Conservation (phyloP, 2,329 filamentous ascomycete species). For the Stagonosporopsis rhizophila region DNA sequence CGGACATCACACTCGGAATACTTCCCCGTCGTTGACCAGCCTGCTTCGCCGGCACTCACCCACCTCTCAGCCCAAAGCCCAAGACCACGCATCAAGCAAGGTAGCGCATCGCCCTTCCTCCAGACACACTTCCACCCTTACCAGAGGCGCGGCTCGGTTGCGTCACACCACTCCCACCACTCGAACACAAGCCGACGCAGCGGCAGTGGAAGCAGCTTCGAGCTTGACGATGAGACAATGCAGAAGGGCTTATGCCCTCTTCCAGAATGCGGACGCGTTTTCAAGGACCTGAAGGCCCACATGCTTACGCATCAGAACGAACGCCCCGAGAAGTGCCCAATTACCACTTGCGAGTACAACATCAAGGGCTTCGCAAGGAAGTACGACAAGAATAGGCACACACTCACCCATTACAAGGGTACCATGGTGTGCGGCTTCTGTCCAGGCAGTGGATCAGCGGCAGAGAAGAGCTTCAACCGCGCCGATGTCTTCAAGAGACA, state of each 20-base stretch:
- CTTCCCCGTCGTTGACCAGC: conserved; percentile 54
- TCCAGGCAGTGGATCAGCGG: conserved; percentile 83
- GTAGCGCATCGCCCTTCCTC: conserved; percentile 72
- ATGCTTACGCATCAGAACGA: conserved; percentile 94
- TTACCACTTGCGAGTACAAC: conserved; percentile 90
- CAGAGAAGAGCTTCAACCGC: conserved; percentile 94
- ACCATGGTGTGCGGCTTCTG: conserved; percentile 98
- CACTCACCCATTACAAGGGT: conserved; percentile 93
- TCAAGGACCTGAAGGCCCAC: conserved; percentile 92
- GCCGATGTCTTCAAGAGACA: conserved; percentile 97
- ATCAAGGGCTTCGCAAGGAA: conserved; percentile 91
- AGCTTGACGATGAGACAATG: conserved; percentile 59
- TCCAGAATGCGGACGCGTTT: conserved; percentile 81
- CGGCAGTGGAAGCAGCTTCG: conserved; percentile 49
- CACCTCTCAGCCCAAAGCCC: conserved; percentile 58
- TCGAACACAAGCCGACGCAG: conserved; percentile 64
- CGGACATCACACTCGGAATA: conserved; percentile 51
- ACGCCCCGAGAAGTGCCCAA: conserved; percentile 92
- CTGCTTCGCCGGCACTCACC: conserved; percentile 70
- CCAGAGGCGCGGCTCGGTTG: conserved; percentile 70
- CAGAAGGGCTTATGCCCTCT: conserved; percentile 78
- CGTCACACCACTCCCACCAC: conserved; percentile 72
- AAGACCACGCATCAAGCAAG: conserved; percentile 55
- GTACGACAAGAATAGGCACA: conserved; percentile 96
- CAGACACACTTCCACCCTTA: conserved; percentile 65